Base-by-base conservation (phyloP, 2,329 filamentous ascomycete species). In the Colletotrichum echinochloae region DNA sequence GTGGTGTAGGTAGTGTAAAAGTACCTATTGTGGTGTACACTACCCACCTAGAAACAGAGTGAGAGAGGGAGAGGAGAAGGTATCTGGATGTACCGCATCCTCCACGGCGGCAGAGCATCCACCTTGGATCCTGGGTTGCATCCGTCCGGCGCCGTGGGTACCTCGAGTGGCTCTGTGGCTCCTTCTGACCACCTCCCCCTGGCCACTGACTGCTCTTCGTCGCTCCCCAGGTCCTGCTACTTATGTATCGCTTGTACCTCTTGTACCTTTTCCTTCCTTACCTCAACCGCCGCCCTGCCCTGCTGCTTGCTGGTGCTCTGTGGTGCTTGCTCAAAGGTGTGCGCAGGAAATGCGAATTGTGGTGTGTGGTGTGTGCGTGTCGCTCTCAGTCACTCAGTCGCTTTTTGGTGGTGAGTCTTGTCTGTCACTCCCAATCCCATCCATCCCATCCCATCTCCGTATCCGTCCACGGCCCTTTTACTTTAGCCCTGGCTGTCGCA, bases 391-490 rank as follows among this genome's bases (percentile, higher is more conserved):
- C 59, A 52, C 41, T 66, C 61, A 56, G 26, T 64, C 51, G 44
- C n/a, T n/a, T 39, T 39, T 44, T 6, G 18, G 63, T 49, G 33
- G 46, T 51, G 46, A 51, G 54, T 57, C 46, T 49, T 16, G 63
- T 60, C 56, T 67, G 56, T 67, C 67, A 67, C 56, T 68, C 67
- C 49, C 49, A 62, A 54, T 60, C 39, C 26, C 59, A 60, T 41
- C 30, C 69, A 54, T 60, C 39, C 26, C 59, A 60, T 41, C 30
- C 69, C 73, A 74, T 70, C 73, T 74, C 74, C 72, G 67, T 70
- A 59, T 70, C 66, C 52, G 75, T 75, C 74, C 51, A 37, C 51
- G 73, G 76, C 72, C 74, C 76, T 79, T 79, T 65, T 69, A 69
- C 65, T 69, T 68, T 69, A 67, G 67, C 67, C 62, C 71, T 71